Evolutionary conservation across 148 eudicot species (phyloP), one percentile per base, ranked within the genome.

Genomic region (Rhododendron henanense): DNA sequence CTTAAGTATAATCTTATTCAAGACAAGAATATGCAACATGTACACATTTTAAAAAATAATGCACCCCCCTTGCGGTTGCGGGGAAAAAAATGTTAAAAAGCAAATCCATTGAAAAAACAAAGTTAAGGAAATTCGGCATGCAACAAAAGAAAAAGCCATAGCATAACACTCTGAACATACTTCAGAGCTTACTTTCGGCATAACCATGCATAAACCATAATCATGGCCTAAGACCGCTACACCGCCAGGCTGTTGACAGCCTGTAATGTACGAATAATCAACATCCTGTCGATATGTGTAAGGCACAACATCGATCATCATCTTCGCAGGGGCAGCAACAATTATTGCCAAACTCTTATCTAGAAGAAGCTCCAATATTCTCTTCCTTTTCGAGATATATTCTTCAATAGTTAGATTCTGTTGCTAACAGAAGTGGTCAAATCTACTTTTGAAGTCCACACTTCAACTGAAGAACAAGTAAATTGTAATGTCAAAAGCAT

Each of bases 291-390:
- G 89, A 86, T 90, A 96, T 25, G 94, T 86, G 85, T 96, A 96
- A 48, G 99, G 99, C 87, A 96, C 99, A 28, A 94, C 99, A 86
- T 94, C 95, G 61, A 91, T 96, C 99, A 96, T 94, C 99, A 96
- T 96, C 93, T 96, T 96, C 61, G 94, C 90, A 15, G 95, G 91
- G 78, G 98, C 94, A 73, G 99, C 90, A 51, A 95, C 95, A 89
- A 96, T 45, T 39, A 96, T 94, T 76, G 96, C 99, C 63, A 96
- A 84, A 88, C 96, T 92, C 85, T 94, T 92, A 81, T 94, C 91
- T 4, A 96, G 98, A 75, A 96, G 95, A 89, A 96, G 91, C 87
- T 94, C 93, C 87, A 96, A 91, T 88, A 96, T 88, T 82, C 79
- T 93, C 88, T 94, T 94, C 89, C 98, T 88, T 87, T 96, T 94